Conservation (phyloP, 768 basidiomycete species). For the Mycena alexandri region DNA sequence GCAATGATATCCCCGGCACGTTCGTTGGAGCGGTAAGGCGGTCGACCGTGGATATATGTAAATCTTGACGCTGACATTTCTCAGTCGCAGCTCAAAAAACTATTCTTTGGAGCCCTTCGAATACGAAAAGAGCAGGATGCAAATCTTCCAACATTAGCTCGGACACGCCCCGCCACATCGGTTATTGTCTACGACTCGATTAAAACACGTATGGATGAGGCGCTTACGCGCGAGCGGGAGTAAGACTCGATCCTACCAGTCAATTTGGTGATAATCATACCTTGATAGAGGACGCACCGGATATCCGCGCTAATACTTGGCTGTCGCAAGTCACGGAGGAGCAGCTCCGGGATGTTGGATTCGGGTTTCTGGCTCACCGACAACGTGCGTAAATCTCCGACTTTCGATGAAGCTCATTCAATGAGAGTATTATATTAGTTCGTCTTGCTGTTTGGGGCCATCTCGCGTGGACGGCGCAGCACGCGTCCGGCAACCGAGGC, state of each 20-base stretch:
- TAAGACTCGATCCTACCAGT: not conserved
- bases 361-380: conserved; percentile 39
- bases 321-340: conserved; percentile 33
- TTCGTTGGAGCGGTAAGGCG: conserved; percentile 38
- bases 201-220: conserved; percentile 41
- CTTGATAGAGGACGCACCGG: conserved; percentile 39
- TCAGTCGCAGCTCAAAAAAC: conserved; percentile 38
- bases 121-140: conserved; percentile 40
- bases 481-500: conserved; percentile 49
- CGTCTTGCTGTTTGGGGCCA: conserved; percentile 42
- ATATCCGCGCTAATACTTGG: conserved; percentile 44
- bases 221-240: conserved; percentile 14
- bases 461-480: too few relatives aligned
- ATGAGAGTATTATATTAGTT: too few relatives aligned
- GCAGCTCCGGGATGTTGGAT: conserved; percentile 24
- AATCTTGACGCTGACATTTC: too few relatives aligned
- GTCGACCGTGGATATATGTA: too few relatives aligned
- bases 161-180: conserved; percentile 29
- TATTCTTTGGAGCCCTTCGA: conserved; percentile 37
- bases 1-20: conserved; percentile 36
- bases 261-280: not conserved
- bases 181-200: conserved; percentile 39
- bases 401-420: too few relatives aligned
- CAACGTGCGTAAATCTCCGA: conserved; percentile 31
- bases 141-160: conserved; percentile 20